These are phyloP conservation scores for Protostelium mycophagum DNA, from an alignment of 78 protist genomes.

Conservation along the genomic window DNA sequence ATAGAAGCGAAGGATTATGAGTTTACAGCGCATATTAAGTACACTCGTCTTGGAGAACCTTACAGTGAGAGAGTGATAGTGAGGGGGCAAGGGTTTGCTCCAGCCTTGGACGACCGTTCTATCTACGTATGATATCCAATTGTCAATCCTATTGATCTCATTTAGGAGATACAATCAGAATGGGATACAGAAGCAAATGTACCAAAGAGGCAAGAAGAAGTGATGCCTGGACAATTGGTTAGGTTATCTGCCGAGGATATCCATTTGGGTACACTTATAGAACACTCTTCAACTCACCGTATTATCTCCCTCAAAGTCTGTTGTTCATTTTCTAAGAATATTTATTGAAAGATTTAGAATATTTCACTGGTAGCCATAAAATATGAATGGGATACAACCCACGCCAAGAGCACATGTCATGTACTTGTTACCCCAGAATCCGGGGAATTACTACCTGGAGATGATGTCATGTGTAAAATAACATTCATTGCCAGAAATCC, in stretches of 20 bases:
- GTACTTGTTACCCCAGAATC: background rate
- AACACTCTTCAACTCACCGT: background rate
- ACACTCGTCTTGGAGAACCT: background rate
- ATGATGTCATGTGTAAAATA: background rate
- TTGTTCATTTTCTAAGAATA: background rate
- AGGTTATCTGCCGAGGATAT: background rate
- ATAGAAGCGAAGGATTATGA: background rate
- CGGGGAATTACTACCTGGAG: background rate
- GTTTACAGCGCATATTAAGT: background rate
- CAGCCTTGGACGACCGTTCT: background rate
- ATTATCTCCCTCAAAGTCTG: background rate
- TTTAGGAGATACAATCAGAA: background rate
- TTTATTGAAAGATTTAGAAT: background rate
- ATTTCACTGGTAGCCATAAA: background rate
- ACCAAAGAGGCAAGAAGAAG: background rate
- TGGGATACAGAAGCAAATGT: background rate
- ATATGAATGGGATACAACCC: background rate
- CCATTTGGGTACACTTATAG: background rate
- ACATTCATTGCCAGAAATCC: background rate
- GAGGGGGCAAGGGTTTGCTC: background rate
- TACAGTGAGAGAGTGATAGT: background rate
- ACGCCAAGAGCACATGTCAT: background rate
- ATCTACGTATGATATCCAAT: too few relatives aligned
- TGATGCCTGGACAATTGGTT: background rate
- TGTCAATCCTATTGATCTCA: background rate